Conservation (phyloP, 1,284 basidiomycete species). For the Rugosomyces carneus region DNA sequence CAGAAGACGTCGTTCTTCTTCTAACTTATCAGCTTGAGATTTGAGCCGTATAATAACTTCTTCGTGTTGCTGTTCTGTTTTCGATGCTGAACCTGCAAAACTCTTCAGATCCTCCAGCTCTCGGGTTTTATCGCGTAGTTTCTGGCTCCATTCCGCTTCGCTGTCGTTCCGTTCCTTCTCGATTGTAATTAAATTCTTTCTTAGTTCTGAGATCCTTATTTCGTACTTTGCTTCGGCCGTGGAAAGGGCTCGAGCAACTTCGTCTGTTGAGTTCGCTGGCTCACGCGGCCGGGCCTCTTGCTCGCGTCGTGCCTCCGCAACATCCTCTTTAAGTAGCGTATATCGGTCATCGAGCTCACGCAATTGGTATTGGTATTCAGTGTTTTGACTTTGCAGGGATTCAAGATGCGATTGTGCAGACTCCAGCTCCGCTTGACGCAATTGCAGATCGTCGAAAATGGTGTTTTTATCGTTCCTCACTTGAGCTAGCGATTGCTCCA, state of each 20-base stretch:
- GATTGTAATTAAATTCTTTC: slow-evolving; percentile 43
- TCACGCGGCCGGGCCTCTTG: slow-evolving; percentile 42
- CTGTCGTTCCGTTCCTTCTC: slow-evolving; percentile 75
- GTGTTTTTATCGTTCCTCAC: slow-evolving; percentile 68
- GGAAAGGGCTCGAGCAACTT: slow-evolving; percentile 72
- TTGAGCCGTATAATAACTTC: slow-evolving; percentile 49
- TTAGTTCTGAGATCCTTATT: slow-evolving; percentile 64
- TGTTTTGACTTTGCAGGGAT: slow-evolving; percentile 66
- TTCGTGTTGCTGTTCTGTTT: slow-evolving; percentile 54
- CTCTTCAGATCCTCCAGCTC: slow-evolving; percentile 73
- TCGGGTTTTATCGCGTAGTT: slow-evolving; percentile 65
- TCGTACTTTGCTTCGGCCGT: slow-evolving; percentile 76
- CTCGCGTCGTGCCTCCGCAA: slow-evolving; percentile 59
- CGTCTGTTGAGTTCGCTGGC: slow-evolving; percentile 51
- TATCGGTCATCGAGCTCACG: slow-evolving; percentile 72
- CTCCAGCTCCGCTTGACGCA: slow-evolving; percentile 84
- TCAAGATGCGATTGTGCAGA: slow-evolving; percentile 71
- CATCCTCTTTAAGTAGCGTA: slow-evolving; percentile 65
- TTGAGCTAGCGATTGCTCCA: slow-evolving; percentile 66
- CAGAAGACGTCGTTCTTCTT: slow-evolving; percentile 41
- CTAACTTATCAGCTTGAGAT: slow-evolving; percentile 46
- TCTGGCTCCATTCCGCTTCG: slow-evolving; percentile 82
- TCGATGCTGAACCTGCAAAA: slow-evolving; percentile 50
- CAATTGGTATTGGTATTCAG: slow-evolving; percentile 82
- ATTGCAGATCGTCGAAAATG: slow-evolving; percentile 80